These are phyloP conservation scores for Venturia effusa DNA, from an alignment of 2,329 filamentous ascomycete genomes.

Conservation along the genomic window DNA sequence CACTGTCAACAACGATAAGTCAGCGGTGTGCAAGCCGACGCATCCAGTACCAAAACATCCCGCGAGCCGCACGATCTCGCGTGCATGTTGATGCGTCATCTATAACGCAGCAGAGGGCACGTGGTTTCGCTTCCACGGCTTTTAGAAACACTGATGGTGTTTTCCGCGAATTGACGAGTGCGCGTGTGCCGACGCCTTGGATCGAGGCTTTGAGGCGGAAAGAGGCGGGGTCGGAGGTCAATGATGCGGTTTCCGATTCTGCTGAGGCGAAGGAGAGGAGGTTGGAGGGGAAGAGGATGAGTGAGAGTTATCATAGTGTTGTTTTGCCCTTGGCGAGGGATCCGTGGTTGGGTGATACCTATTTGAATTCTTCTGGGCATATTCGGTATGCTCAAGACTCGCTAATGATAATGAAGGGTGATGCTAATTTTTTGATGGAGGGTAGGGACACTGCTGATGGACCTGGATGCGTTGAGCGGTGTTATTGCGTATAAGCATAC, in stretches of 20 bases:
- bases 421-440: slow-evolving; percentile 14
- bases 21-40: background rate
- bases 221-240: slow-evolving; percentile 18
- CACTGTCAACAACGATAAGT: background rate
- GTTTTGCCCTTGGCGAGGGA: slow-evolving; percentile 61
- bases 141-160: slow-evolving; percentile 42
- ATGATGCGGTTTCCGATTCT: slow-evolving; percentile 8
- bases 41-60: background rate
- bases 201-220: slow-evolving; percentile 52
- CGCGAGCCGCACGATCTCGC: background rate
- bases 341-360: slow-evolving; percentile 67
- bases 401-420: background rate
- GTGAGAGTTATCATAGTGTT: slow-evolving; percentile 58
- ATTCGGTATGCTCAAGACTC: slow-evolving; percentile 39
- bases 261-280: slow-evolving; percentile 35
- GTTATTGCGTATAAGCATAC: slow-evolving; percentile 63
- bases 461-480: slow-evolving; percentile 66
- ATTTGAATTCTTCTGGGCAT: slow-evolving; percentile 65
- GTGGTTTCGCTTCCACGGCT: slow-evolving; percentile 2
- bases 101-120: background rate
- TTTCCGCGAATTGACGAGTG: slow-evolving; percentile 47
- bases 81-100: background rate
- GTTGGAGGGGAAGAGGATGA: slow-evolving; percentile 57
- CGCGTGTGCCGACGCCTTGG: slow-evolving; percentile 56
- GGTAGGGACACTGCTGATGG: slow-evolving; percentile 67